Base-by-base conservation (phyloP, 352 stramenopile genomes). In the Pythium sukuiense region DNA sequence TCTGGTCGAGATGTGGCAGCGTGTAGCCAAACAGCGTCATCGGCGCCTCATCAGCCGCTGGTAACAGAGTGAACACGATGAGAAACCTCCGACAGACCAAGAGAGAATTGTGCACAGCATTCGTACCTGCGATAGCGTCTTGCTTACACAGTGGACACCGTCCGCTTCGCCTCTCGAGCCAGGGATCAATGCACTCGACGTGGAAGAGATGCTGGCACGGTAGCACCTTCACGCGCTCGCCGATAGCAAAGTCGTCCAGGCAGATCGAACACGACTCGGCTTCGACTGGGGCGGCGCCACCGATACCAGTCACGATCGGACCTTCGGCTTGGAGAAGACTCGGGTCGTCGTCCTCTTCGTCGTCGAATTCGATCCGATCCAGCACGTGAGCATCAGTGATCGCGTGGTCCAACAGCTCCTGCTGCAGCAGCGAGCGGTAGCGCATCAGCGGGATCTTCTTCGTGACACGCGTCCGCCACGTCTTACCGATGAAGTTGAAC, bases 161-260 rank as follows among this genome's bases (percentile, higher is more conserved):
- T 32, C 85, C 81, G 69, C 85, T 94, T 52, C 83, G 83, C 7
- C 73, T 67, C 55, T 93, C 87, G 9, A 96, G 81, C 88, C 88
- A 96, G 48, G 83, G 84, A 37, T 93, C 85, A 53, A 96, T 96
- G 63, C 88, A 96, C 26, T 87, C 70, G 14, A 89, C 80, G 56
- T 96, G 88, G 59, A 90, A 96, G 59, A 90, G 90, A 57, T 96
- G 88, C 27, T 90, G 80, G 48, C 88, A 96, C 18, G 88, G 87
- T 33, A 96, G 77, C 30, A 95, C 73, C 66, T 93, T 93, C 24
- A 95, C 80, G 29, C 76, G 66, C 6, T 79, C 76, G 39, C 75
- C 76, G 6, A 72, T 61, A 27, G 76, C 67, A 58, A 92, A 93
- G 33, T 93, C 83, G 26, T 93, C 84, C 39, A 95, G 59, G 55